Percentiles rank a stretch among this genome's conserved stretches.
These are phyloP conservation scores for Pichia californica DNA, from an alignment of 805 yeast species.

Conservation along the genomic window DNA sequence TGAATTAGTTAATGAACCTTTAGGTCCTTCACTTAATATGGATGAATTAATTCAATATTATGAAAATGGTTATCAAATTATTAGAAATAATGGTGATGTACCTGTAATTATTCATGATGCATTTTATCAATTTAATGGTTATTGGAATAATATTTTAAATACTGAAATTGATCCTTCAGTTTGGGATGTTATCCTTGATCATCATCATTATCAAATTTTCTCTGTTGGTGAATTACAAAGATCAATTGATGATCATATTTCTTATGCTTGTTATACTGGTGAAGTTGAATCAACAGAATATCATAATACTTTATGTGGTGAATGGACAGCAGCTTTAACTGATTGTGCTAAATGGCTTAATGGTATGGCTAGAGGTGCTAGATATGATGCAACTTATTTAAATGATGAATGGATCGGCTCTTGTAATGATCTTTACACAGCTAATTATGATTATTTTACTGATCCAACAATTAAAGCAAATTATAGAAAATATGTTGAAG, in stretches of 20 bases:
- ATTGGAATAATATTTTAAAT: slow-evolving; percentile 56
- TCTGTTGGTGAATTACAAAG: slow-evolving; percentile 53
- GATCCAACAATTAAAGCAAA: slow-evolving; percentile 41
- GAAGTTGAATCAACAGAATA: slow-evolving; percentile 39
- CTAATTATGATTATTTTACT: slow-evolving; percentile 46
- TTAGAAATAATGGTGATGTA: slow-evolving; percentile 45
- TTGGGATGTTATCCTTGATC: slow-evolving; percentile 73
- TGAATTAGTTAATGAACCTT: slow-evolving; percentile 85
- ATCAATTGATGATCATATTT: slow-evolving; percentile 55
- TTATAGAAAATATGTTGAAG: slow-evolving; percentile 72
- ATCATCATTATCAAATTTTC: slow-evolving; percentile 89
- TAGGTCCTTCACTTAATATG: slow-evolving; percentile 63
- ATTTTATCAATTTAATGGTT: slow-evolving; percentile 41
- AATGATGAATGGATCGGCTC: slow-evolving; percentile 44
- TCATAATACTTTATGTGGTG: slow-evolving; percentile 79
- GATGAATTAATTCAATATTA: slow-evolving; percentile 53
- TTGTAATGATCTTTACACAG: slow-evolving; percentile 49
- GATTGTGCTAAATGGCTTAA: slow-evolving; percentile 88
- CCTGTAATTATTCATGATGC: slow-evolving; percentile 73
- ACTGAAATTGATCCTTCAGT: slow-evolving; percentile 26
- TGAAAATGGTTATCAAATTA: slow-evolving; percentile 52
- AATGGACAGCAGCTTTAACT: slow-evolving; percentile 88
- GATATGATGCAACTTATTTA: slow-evolving; percentile 60
- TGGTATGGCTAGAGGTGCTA: slow-evolving; percentile 78
- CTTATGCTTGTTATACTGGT: slow-evolving; percentile 44